A percentile compares a stretch with the other conserved stretches of the same genome.
These are phyloP conservation scores for Cordyceps tenuipes DNA, from an alignment of 2,329 filamentous ascomycete species.

Conservation along the genomic window DNA sequence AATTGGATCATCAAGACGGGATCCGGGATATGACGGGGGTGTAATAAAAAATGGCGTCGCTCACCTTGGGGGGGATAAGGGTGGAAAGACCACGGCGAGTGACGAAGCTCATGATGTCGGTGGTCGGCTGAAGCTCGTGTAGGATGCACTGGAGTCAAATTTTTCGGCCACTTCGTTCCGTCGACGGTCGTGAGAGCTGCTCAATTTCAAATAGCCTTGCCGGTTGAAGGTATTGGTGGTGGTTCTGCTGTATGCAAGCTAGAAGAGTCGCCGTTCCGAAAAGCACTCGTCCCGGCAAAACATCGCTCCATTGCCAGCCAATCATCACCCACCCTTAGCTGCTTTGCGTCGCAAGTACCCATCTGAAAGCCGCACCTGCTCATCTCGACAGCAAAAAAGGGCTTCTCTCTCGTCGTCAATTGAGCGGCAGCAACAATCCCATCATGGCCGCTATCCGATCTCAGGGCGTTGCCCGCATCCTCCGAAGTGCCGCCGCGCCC, in stretches of 20 bases:
- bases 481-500: constrained; percentile 37
- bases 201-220: constrained; percentile 25
- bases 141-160: neutral
- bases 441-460: constrained; percentile 60
- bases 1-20: constrained; percentile 17
- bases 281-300: constrained; percentile 43
- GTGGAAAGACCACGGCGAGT: constrained; percentile 89
- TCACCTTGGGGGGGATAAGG: constrained; percentile 97
- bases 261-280: constrained; percentile 29
- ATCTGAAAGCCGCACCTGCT: neutral
- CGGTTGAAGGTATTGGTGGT: constrained; percentile 16
- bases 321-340: constrained; percentile 27
- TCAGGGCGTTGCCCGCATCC: constrained; percentile 41
- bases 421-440: constrained; percentile 11
- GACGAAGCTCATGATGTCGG: constrained; percentile 81
- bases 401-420: constrained; percentile 1
- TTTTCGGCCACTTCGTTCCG: constrained; percentile 20
- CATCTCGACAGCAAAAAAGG: neutral
- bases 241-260: constrained; percentile 16
- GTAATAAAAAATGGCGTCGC: constrained; percentile 20
- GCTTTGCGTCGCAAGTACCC: constrained; percentile 3
- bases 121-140: constrained; percentile 21
- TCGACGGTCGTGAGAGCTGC: constrained; percentile 23
- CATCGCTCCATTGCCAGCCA: constrained; percentile 33
- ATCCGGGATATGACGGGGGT: neutral